Base-by-base conservation (phyloP, 768 basidiomycete genomes). In the Naganishia vaughanmartiniae region DNA sequence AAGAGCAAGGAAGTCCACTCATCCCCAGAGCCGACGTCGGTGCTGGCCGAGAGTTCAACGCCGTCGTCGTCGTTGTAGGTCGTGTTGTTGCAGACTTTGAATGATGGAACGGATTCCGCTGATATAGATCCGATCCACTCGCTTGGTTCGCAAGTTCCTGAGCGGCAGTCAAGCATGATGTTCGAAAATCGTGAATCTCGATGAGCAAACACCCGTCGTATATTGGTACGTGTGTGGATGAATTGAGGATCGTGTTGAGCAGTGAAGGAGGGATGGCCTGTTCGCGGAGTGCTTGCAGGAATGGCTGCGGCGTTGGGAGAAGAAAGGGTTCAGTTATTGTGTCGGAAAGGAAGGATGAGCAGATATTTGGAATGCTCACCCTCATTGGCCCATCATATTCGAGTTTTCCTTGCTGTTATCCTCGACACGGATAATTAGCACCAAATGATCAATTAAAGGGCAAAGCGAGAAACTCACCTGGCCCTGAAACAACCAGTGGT, bases 141-240 rank as follows among this genome's bases (percentile, higher is more conserved):
- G 34, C 53, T 57, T 57, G 65, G 39, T 60, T 48, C 34, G 48
- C 66, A 48, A 63, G 54, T 24, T 63, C 55, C 46, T 67, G 54
- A 12, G 39, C n/a, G 48, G 45, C 46, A 31, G 63, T 53, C 36
- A 60, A 33, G 42, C 31, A 24, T 51, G 73, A 36, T 15, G 73
- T 63, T 28, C 83, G 77, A 65, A 79, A 81, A 70, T 84, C 83
- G 73, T 82, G 81, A n/a, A 84, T 76, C 70, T 84, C 83, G 63
- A 84, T 54, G 55, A 71, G 48, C 31, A 55, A 36, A 42, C 71
- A 73, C 28, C 68, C 70, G 51, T 69, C 70, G 30, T 70, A 60
- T 17, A 66, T 45, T 19, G 54, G 42, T 33, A 58, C 70, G 17
- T 36, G 21, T 10, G 63, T 65, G 21, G 72, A 54, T 19, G 66